A percentile compares a stretch with the other conserved stretches of the same genome.
phyloP scores from a whole-genome alignment of 176 grass and related monocot species.

The Musa itinerans region DNA sequence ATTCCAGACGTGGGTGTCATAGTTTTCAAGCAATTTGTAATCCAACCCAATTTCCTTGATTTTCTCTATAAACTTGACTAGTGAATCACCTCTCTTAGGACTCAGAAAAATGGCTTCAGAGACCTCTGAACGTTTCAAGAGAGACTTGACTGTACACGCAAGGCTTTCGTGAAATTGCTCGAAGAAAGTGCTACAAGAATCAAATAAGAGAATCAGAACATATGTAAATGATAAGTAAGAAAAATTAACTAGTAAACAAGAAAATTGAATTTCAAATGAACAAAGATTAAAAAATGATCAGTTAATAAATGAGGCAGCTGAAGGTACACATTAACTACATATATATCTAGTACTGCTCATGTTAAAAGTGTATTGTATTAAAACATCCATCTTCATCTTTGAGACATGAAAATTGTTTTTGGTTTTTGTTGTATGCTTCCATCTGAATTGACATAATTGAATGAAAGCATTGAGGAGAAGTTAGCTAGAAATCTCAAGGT shows the following conservation, averaged over 20 bases:
- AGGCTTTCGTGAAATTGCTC: slow-evolving; percentile 69
- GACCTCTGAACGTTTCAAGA: slow-evolving; percentile 46
- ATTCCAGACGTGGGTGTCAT: slow-evolving; percentile 61
- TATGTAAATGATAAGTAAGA: slow-evolving; percentile 11
- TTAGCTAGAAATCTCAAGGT: not conserved
- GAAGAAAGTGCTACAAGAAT: slow-evolving; percentile 67
- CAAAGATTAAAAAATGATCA: not conserved
- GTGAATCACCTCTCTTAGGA: slow-evolving; percentile 84
- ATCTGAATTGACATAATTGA: not conserved
- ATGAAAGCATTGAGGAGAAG: not conserved
- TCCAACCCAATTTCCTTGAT: slow-evolving; percentile 47
- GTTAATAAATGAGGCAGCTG: too few species aligned
- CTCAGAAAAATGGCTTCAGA: slow-evolving; percentile 78
- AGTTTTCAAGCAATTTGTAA: slow-evolving; percentile 70
- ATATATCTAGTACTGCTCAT: too few species aligned
- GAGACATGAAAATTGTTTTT: too few species aligned
- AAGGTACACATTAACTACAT: too few species aligned
- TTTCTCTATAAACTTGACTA: slow-evolving; percentile 54
- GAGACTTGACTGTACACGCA: slow-evolving; percentile 33
- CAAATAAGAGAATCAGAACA: slow-evolving; percentile 8
- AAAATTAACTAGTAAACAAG: not conserved
- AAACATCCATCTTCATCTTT: too few species aligned
- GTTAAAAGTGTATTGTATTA: too few species aligned
- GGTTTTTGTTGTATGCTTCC: not conserved
- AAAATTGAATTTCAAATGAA: not conserved